Percentiles rank a stretch among this genome's conserved stretches.
These are phyloP conservation scores for Isochrysis galbana DNA, from an alignment of 78 protist genomes.

Conservation along the genomic window DNA sequence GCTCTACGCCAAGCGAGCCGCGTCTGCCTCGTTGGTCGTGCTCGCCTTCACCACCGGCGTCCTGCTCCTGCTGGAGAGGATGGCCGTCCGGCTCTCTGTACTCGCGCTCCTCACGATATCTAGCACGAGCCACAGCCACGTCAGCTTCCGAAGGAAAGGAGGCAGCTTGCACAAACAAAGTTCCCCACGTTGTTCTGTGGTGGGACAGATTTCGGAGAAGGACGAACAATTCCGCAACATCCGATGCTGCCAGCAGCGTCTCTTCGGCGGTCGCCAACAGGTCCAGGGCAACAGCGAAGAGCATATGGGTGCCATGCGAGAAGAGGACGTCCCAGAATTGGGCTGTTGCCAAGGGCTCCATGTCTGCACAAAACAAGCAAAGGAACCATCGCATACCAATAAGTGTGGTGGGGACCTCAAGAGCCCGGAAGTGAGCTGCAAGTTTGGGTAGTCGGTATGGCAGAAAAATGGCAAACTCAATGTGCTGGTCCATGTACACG, in stretches of 20 bases:
- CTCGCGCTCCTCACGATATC: too few relatives aligned
- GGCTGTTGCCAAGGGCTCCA: background rate
- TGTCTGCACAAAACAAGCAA: background rate
- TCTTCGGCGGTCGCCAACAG: background rate
- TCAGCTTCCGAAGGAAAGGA: too few relatives aligned
- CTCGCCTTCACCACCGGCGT: too few relatives aligned
- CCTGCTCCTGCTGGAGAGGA: too few relatives aligned
- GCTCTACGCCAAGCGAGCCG: too few relatives aligned
- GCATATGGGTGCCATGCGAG: background rate
- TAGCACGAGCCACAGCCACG: too few relatives aligned
- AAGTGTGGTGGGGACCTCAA: background rate
- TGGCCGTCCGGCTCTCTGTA: too few relatives aligned
- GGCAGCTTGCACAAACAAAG: too few relatives aligned
- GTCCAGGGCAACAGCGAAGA: background rate
- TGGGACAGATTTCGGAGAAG: too few relatives aligned
- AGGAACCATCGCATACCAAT: background rate
- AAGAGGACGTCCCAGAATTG: background rate
- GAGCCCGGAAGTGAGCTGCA: background rate
- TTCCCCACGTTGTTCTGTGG: too few relatives aligned
- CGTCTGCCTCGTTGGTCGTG: too few relatives aligned
- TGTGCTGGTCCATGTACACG: conserved; percentile 60
- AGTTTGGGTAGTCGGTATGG: conserved; percentile 22
- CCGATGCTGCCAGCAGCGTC: background rate
- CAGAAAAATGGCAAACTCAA: conserved; percentile 59
- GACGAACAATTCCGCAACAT: too few relatives aligned